phyloP scores from a whole-genome alignment of 139 green algal genomes.

The Chlorella ohadii region DNA sequence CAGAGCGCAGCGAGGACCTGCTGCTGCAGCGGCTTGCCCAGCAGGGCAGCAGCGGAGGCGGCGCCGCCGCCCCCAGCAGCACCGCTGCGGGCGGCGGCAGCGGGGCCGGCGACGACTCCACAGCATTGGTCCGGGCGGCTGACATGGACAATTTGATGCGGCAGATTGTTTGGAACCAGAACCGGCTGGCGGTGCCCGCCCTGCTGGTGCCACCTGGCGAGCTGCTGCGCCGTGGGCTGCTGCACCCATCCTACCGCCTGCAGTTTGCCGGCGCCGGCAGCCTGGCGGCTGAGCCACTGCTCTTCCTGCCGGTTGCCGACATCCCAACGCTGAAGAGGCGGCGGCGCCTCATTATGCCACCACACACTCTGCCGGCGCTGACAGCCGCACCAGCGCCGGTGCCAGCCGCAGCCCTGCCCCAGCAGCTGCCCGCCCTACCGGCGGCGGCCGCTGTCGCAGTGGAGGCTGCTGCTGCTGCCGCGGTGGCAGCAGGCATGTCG shows the following conservation, averaged over 20 bases:
- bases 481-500: too few relatives aligned
- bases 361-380: not conserved
- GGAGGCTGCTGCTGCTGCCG: too few relatives aligned
- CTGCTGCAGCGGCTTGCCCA: too few relatives aligned
- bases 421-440: too few relatives aligned
- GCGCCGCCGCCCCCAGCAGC: not conserved
- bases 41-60: not conserved
- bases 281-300: conserved; percentile 20
- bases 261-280: not conserved
- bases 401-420: too few relatives aligned
- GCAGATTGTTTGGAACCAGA: conserved; percentile 33
- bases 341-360: not conserved
- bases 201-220: conserved; percentile 11
- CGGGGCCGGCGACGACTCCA: not conserved
- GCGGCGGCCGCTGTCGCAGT: too few relatives aligned
- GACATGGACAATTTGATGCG: conserved; percentile 1
- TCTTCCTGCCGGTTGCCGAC: conserved; percentile 28
- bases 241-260: conserved; percentile 16
- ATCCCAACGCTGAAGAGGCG: conserved; percentile 33
- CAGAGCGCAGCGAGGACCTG: too few relatives aligned
- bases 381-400: too few relatives aligned
- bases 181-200: conserved; percentile 19
- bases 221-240: conserved; percentile 7
- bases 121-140: not conserved
- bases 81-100: not conserved